Evolutionary conservation across 1,139 yeast species (phyloP).

Genomic region (Lodderomyces beijingensis): DNA sequence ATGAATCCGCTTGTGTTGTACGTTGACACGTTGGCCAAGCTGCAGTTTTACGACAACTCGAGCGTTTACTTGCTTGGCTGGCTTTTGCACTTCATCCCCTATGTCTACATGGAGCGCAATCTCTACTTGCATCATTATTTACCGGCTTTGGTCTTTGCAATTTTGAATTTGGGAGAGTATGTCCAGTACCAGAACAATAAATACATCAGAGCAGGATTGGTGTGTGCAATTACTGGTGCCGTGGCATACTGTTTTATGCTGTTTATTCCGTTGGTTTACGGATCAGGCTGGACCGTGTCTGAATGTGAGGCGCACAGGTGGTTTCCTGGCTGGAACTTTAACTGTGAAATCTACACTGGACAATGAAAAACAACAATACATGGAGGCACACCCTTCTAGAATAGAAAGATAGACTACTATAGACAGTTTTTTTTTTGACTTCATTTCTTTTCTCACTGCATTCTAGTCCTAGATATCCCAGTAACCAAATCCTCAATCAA

Average conservation of each 20-base stretch:
- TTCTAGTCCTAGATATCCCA: conserved; percentile 44
- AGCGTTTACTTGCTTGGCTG: conserved; percentile 32
- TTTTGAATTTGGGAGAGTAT: conserved; percentile 29
- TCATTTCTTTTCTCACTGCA: conserved; percentile 3
- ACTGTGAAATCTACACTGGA: conserved; percentile 22
- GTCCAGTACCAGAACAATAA: conserved; percentile 27
- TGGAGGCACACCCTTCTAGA: too few relatives aligned
- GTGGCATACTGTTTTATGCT: conserved; percentile 18
- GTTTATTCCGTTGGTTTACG: conserved; percentile 33
- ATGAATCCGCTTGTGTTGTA: conserved; percentile 30
- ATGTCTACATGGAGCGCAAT: conserved; percentile 28
- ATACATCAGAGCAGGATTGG: conserved; percentile 10
- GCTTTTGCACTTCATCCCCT: conserved; percentile 34
- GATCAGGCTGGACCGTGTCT: conserved; percentile 27
- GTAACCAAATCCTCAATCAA: conserved; percentile 60
- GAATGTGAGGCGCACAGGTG: conserved; percentile 26
- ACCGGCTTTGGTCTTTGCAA: conserved; percentile 31
- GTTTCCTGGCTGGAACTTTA: conserved; percentile 35
- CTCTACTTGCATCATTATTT: conserved; percentile 39
- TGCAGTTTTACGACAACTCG: conserved; percentile 20
- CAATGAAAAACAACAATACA: too few relatives aligned
- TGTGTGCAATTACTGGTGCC: conserved; percentile 12
- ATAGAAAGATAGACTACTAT: too few relatives aligned
- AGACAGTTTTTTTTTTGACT: not conserved
- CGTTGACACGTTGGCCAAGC: conserved; percentile 2